Conservation (phyloP, 352 stramenopile genomes). For the Thalassiosira livingstoniorum region DNA sequence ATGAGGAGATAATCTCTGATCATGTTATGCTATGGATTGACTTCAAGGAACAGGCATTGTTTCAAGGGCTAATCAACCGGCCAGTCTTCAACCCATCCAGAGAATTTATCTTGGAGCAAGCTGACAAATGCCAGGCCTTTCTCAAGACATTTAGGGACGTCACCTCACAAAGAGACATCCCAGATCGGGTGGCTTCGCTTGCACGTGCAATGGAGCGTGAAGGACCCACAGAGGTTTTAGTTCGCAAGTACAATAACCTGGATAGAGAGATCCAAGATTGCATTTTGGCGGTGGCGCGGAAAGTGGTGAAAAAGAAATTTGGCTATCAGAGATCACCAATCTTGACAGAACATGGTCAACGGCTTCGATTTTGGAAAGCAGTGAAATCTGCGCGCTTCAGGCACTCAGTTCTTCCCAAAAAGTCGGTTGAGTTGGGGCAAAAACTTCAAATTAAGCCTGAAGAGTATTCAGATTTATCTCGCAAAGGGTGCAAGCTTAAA, state of each 20-base stretch:
- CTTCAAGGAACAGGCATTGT: too few species aligned
- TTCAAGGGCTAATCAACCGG: constrained; percentile 6
- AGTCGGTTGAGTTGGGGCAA: too few species aligned
- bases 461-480: too few species aligned
- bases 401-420: too few species aligned
- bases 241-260: not conserved
- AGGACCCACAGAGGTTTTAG: not conserved
- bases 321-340: too few species aligned
- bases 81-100: constrained; percentile 4
- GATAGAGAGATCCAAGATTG: not conserved
- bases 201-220: not conserved
- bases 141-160: constrained; percentile 4
- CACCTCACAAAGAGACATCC: constrained; percentile 12
- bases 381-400: not conserved
- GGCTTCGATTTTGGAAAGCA: not conserved
- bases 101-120: constrained; percentile 31
- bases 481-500: not conserved
- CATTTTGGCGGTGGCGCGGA: not conserved
- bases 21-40: too few species aligned
- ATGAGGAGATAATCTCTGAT: too few species aligned
- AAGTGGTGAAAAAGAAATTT: not conserved
- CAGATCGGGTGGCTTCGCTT: not conserved
- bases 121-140: constrained; percentile 35
- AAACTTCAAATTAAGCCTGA: too few species aligned
- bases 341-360: not conserved